Conservation (phyloP, 2,329 filamentous ascomycete genomes). For the Penicillium glabrum region DNA sequence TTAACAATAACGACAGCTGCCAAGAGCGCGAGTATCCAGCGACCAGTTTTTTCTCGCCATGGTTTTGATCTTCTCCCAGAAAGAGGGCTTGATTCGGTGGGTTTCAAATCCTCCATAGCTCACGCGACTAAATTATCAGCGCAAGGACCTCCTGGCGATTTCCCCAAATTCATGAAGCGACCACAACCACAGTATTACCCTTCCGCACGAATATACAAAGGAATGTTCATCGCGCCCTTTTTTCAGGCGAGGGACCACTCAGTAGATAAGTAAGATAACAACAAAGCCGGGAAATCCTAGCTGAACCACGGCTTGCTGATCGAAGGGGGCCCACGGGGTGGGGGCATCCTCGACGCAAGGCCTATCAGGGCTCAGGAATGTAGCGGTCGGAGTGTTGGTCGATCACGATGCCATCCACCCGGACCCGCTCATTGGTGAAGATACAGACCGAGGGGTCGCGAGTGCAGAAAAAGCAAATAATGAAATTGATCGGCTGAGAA, state of each 20-base stretch:
- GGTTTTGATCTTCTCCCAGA: neutral
- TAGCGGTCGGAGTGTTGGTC: constrained; percentile 9
- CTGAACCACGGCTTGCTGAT: constrained; percentile 6
- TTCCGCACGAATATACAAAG: neutral
- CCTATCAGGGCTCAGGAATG: constrained; percentile 1
- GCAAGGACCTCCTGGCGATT: neutral
- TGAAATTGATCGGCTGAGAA: constrained; percentile 8
- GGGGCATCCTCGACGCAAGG: neutral
- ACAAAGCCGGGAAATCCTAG: neutral
- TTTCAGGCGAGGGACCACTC: neutral
- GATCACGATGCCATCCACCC: constrained; percentile 2
- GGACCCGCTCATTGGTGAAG: neutral
- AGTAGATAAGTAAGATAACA: constrained; percentile 4
- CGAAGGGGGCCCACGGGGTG: constrained; percentile 2
- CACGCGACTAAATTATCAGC: neutral
- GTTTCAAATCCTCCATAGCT: constrained; percentile 15
- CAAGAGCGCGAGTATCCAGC: constrained; percentile 3
- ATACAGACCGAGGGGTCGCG: neutral
- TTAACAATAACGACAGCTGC: neutral
- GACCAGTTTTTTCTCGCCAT: constrained; percentile 1
- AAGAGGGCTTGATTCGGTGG: neutral
- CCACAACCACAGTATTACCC: neutral
- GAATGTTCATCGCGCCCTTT: neutral
- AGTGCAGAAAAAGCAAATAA: neutral
- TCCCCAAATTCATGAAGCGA: neutral